phyloP scores from a whole-genome alignment of 495 filamentous ascomycete species.

The Hypoxylon trugodes region DNA sequence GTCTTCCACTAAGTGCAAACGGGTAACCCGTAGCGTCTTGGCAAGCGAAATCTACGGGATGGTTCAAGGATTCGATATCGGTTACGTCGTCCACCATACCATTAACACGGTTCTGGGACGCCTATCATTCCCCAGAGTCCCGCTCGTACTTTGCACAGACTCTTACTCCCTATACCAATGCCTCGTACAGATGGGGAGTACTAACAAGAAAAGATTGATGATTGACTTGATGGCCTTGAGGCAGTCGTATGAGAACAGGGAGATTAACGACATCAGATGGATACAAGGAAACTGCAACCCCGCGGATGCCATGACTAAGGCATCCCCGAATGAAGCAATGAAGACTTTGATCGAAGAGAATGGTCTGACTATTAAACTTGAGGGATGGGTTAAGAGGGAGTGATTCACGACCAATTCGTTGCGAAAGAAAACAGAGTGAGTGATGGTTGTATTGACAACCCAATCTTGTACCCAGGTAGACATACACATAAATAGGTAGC shows the following conservation, averaged over 20 bases:
- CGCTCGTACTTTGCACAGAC: no score
- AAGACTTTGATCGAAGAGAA: not conserved
- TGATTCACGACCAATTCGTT: not conserved
- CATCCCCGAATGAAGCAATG: slow-evolving; percentile 1
- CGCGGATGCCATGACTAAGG: slow-evolving; percentile 7
- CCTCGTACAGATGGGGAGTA: no score
- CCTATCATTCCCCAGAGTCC: no score
- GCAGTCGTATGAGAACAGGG: no score
- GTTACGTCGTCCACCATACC: slow-evolving; percentile 1
- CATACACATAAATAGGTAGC: no score
- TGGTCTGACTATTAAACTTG: not conserved
- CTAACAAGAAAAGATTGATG: no score
- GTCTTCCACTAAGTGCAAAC: slow-evolving; percentile 10
- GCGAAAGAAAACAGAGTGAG: slow-evolving; percentile 8
- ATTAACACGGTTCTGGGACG: no score
- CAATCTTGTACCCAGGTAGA: no score
- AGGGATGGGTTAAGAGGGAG: not conserved
- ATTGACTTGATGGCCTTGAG: no score
- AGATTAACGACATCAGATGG: not conserved
- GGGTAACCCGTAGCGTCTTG: slow-evolving; percentile 6
- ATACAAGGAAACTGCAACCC: slow-evolving; percentile 7
- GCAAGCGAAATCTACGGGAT: slow-evolving; percentile 17
- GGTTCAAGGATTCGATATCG: slow-evolving; percentile 8
- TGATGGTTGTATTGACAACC: slow-evolving; percentile 1
- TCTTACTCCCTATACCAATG: no score